Base-by-base conservation (phyloP, 768 basidiomycete genomes). In the Macrolepiota fuliginosa region DNA sequence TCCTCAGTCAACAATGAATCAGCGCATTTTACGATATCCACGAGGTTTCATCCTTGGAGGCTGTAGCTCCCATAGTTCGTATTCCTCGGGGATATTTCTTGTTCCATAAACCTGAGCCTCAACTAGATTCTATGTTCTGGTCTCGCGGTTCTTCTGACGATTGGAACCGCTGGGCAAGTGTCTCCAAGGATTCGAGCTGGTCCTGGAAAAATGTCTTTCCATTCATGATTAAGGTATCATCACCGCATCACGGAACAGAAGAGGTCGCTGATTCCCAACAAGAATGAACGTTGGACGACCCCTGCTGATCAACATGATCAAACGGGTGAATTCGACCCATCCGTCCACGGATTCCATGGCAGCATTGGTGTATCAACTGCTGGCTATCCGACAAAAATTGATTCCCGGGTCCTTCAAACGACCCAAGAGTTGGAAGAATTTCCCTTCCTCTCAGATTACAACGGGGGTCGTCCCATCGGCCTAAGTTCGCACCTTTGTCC, bases 101-200 rank as follows among this genome's bases (percentile, higher is more conserved):
- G 19, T 36, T 22, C 15, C 17, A 17, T 11, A 10, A 13, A 3
- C 2, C n/a, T 39, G 13, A 40, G 12, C 36, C 13, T 46, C 22
- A 10, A 3, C 17, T 37, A 73, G 72, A 73, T 49, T 68, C 63
- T 19, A 46, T 69, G 62, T 65, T 66, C 3, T 77, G 71, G 55
- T 73, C 74, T 10, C 69, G 72, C 4, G 76, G 76, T 13, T 67
- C 73, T 4, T 61, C 54, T 3, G 76, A 76, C 5, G 84, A 86
- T 63, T 88, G 79, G 61, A 79, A 87, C 63, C 79, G 83, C 59
- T 84, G 79, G 71, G 83, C 81, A 0, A 39, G 65, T 1, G 68
- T 81, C 15, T 70, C 76, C 9, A 82, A 78, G 4, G 82, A 85
- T 35, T 59, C 72, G 6, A 74, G 75, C 10, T 88, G 86, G 86